A percentile compares a stretch with the other conserved stretches of the same genome.
These are phyloP conservation scores for Ricinus communis DNA, from an alignment of 345 rosid species.

Conservation along the genomic window DNA sequence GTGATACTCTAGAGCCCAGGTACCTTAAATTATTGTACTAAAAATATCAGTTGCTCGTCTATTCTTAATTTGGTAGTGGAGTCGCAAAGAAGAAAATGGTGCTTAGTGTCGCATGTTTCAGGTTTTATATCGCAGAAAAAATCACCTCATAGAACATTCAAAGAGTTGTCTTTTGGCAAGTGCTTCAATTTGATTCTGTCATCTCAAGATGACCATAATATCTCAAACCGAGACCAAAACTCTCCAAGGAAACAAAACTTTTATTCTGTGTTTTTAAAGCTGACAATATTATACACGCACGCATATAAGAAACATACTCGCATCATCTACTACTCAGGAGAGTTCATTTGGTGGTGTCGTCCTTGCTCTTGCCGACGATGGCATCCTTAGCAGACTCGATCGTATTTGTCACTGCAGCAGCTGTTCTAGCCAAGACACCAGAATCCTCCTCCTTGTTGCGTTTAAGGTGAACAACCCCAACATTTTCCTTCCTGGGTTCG, in stretches of 20 bases:
- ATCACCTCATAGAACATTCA: too few relatives aligned
- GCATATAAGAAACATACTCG: background rate
- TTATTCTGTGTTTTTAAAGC: background rate
- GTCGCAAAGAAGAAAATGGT: too few relatives aligned
- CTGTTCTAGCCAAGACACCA: slow-evolving; percentile 25
- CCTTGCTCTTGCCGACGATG: slow-evolving; percentile 22
- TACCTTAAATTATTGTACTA: too few relatives aligned
- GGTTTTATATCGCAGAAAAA: too few relatives aligned
- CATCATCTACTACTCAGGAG: background rate
- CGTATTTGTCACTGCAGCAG: slow-evolving; percentile 28
- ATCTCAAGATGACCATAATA: too few relatives aligned
- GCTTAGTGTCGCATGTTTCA: too few relatives aligned
- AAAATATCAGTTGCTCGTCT: too few relatives aligned
- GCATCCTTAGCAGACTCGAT: slow-evolving; percentile 36
- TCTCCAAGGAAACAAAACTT: background rate
- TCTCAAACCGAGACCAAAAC: too few relatives aligned
- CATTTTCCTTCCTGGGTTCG: slow-evolving; percentile 30
- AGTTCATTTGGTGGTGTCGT: slow-evolving; percentile 2
- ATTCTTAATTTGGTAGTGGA: too few relatives aligned
- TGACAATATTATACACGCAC: background rate
- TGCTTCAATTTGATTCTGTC: too few relatives aligned
- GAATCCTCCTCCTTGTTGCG: slow-evolving; percentile 6
- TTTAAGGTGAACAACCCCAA: slow-evolving; percentile 40
- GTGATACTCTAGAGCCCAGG: too few relatives aligned
- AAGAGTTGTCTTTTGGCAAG: too few relatives aligned